Conservation (phyloP, 768 basidiomycete genomes). For the Cantharellus cinnabarinus region DNA sequence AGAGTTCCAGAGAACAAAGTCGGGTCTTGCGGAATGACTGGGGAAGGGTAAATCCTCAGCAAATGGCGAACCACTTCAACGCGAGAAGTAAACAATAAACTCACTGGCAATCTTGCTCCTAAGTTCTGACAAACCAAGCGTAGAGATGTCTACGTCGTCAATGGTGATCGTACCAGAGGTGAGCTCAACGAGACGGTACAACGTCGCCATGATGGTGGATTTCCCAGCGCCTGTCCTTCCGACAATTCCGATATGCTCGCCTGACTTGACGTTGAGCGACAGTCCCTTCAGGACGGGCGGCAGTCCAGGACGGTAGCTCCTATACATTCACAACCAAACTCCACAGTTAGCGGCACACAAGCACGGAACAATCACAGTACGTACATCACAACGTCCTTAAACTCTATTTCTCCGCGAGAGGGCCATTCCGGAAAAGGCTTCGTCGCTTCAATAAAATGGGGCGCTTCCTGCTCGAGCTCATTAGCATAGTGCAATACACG, state of each 20-base stretch:
- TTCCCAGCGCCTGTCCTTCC: constrained; percentile 64
- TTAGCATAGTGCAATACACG: constrained; percentile 35
- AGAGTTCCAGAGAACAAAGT: constrained; percentile 3
- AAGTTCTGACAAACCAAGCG: constrained; percentile 28
- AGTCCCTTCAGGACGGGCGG: constrained; percentile 74
- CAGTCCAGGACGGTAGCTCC: constrained; percentile 43
- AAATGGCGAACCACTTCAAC: not conserved
- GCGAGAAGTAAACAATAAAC: not conserved
- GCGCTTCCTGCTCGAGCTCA: constrained; percentile 39
- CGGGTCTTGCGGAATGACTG: constrained; percentile 17
- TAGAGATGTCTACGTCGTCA: constrained; percentile 69
- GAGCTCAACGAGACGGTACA: constrained; percentile 72
- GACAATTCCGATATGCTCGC: constrained; percentile 61
- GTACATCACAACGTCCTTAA: constrained; percentile 34
- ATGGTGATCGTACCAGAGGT: constrained; percentile 55
- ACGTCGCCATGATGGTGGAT: constrained; percentile 55
- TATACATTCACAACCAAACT: not conserved
- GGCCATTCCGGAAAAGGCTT: constrained; percentile 50
- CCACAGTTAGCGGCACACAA: not conserved
- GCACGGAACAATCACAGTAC: not conserved
- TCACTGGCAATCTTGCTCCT: constrained; percentile 37
- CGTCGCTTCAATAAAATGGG: constrained; percentile 35
- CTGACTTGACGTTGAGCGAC: constrained; percentile 42
- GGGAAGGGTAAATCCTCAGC: not conserved
- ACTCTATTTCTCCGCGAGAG: constrained; percentile 32